Evolutionary conservation across 345 rosid species (phyloP).

Genomic region (Garcia nutans): DNA sequence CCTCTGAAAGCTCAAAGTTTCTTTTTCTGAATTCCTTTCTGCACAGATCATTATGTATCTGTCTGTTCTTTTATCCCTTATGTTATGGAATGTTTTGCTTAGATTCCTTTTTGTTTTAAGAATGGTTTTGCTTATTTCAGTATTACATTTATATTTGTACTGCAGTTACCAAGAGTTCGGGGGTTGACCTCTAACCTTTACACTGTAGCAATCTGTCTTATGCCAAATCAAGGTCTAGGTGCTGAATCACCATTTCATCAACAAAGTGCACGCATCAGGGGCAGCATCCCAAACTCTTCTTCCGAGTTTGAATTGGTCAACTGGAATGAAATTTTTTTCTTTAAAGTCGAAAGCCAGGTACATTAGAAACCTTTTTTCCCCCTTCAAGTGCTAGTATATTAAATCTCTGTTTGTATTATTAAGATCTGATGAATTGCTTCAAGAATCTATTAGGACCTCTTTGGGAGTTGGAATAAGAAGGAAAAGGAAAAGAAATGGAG

Average conservation of each 20-base stretch:
- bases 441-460: neutral
- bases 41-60: neutral
- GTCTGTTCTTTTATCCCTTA: neutral
- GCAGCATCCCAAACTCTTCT: constrained; percentile 53
- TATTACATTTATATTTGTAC: constrained; percentile 22
- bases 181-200: constrained; percentile 69
- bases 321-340: constrained; percentile 93
- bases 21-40: neutral
- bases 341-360: constrained; percentile 79
- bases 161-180: constrained; percentile 65
- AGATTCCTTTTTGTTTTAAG: neutral
- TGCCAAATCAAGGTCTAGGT: constrained; percentile 45
- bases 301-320: constrained; percentile 52
- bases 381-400: neutral
- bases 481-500: too few species aligned
- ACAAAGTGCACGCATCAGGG: constrained; percentile 88
- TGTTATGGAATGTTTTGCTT: constrained; percentile 5
- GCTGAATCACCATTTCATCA: constrained; percentile 51
- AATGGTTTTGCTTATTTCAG: constrained; percentile 14
- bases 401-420: neutral
- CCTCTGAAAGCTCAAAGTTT: neutral
- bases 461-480: too few species aligned
- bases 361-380: neutral
- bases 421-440: neutral
- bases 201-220: constrained; percentile 56